Evolutionary conservation across 2,329 filamentous ascomycete genomes (phyloP), one percentile per base, ranked within the genome.

Genomic region (Xylaria sp.): DNA sequence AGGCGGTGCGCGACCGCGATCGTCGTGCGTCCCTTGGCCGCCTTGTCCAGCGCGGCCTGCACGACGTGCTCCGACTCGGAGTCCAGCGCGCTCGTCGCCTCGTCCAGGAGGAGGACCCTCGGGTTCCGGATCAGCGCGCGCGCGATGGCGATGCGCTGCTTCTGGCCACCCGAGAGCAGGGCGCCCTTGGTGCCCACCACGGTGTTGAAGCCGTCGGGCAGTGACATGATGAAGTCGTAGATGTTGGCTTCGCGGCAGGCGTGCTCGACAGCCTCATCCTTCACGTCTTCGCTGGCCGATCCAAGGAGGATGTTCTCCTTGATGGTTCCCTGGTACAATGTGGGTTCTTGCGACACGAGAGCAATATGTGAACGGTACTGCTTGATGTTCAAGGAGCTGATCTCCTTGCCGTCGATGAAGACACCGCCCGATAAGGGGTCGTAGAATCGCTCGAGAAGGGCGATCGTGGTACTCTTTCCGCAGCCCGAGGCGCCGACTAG

Each of bases 401-500:
- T 93, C 70, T 97, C 93, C 71, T 90, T 88, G 65, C 90, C 93
- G 76, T 98, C 95, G 20, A 98, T 85, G 67, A 89, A 93, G 40
- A 99, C 86, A 15, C 90, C 90, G 13, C 96, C 96, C 0, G 88
- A 86, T 0, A 96, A 85, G 0, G 94, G 93, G 74, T 98, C 94
- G 78, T 98, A 98, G 83, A 98, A 98, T 40, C 96, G 92, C 79
- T 98, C 95, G 38, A 98, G 84, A 4, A 98, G 86, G 3, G 93
- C 92, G 77, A 98, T 97, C 0, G 94, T 97, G 0, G 96, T 98
- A 59, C 90, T 93, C 83, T 99, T 98, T 66, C 96, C 96, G 77
- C 94, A 97, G 2, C 96, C 95, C 54, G 92, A 96, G 0, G 95
- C 92, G n/a, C 96, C 96, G 9, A 98, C 96, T 2, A 98, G 87